phyloP scores from a whole-genome alignment of 2,329 filamentous ascomycete genomes.

The Nannizziopsis arthrosporioides region DNA sequence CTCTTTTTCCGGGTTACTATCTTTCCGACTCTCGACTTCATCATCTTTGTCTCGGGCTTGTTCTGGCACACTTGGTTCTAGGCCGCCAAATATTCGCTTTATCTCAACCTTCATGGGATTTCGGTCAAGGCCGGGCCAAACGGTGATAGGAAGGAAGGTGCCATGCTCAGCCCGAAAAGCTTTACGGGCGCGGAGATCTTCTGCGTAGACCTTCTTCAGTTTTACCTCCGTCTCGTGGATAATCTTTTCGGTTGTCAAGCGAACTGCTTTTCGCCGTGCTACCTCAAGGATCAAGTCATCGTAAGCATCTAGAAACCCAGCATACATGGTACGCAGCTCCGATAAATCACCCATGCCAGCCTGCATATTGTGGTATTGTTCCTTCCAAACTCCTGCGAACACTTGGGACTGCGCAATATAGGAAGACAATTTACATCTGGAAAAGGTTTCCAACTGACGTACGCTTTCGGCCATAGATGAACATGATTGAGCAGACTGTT shows the following conservation, averaged over 20 bases:
- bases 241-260: slow-evolving; percentile 61
- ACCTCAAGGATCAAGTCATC: slow-evolving; percentile 75
- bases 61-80: not conserved
- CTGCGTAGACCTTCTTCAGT: slow-evolving; percentile 61
- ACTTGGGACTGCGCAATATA: slow-evolving; percentile 39
- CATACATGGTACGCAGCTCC: slow-evolving; percentile 69
- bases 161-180: slow-evolving; percentile 71
- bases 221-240: slow-evolving; percentile 67
- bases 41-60: not conserved
- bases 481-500: slow-evolving; percentile 45
- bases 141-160: slow-evolving; percentile 73
- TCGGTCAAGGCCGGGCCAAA: slow-evolving; percentile 64
- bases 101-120: slow-evolving; percentile 42
- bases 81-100: slow-evolving; percentile 25
- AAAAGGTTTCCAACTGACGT: slow-evolving; percentile 54
- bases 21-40: slow-evolving; percentile 8
- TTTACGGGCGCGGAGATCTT: slow-evolving; percentile 62
- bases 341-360: slow-evolving; percentile 64
- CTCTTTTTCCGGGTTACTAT: slow-evolving; percentile 1
- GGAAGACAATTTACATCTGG: slow-evolving; percentile 46
- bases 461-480: slow-evolving; percentile 52
- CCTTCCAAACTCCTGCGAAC: slow-evolving; percentile 52
- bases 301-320: slow-evolving; percentile 74
- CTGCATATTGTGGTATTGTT: slow-evolving; percentile 59
- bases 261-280: slow-evolving; percentile 58